Percentiles rank a stretch among this genome's conserved stretches.
These are phyloP conservation scores for Adansonia madagascariensis DNA, from an alignment of 441 rosid genomes.

Conservation along the genomic window DNA sequence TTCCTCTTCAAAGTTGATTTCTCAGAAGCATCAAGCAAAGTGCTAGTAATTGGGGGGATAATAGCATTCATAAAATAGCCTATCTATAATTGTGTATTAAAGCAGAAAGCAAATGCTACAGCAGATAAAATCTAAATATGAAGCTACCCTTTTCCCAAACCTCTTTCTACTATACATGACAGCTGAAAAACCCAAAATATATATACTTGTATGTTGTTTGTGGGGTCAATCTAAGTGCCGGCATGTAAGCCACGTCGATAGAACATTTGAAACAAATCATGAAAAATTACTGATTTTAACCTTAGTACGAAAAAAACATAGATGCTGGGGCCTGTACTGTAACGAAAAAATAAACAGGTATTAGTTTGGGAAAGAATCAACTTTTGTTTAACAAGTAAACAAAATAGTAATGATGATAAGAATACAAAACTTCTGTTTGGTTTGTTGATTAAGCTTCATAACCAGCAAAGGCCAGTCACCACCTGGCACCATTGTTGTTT, in stretches of 20 bases:
- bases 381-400: slow-evolving; percentile 15
- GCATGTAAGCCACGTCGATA: slow-evolving; percentile 31
- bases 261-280: not conserved
- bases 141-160: not conserved
- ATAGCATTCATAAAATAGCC: slow-evolving; percentile 8
- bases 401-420: slow-evolving; percentile 18
- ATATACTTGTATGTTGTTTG: not conserved
- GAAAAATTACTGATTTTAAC: slow-evolving; percentile 6
- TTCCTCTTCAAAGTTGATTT: not conserved
- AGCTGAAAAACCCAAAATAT: not conserved
- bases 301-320: slow-evolving; percentile 18
- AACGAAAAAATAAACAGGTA: not conserved
- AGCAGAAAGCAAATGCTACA: not conserved
- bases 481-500: not conserved
- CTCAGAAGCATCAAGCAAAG: slow-evolving; percentile 20
- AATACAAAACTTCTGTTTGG: slow-evolving; percentile 6
- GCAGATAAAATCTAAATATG: not conserved
- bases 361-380: not conserved
- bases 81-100: not conserved
- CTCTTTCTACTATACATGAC: not conserved
- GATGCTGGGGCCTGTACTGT: not conserved
- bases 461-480: slow-evolving; percentile 18
- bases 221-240: slow-evolving; percentile 20
- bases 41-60: not conserved
- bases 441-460: slow-evolving; percentile 26